Evolutionary conservation across 768 basidiomycete species (phyloP).

Genomic region (Termitomyces sp.): DNA sequence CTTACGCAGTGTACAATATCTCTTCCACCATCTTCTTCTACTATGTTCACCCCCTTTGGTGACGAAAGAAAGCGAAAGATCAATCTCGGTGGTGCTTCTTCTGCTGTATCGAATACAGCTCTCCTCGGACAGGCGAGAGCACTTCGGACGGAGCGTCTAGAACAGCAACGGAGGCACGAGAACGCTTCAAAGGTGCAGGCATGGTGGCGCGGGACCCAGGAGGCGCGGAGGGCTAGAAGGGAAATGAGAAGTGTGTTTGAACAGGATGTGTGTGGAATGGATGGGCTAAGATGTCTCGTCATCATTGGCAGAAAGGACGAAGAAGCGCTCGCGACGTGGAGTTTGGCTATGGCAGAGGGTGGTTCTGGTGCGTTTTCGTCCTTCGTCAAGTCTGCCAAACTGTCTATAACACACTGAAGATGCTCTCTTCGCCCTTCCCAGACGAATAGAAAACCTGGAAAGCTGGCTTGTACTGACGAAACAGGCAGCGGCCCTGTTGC

Average conservation of each 20-base stretch:
- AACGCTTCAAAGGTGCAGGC: constrained; percentile 58
- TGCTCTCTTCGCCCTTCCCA: constrained; percentile 31
- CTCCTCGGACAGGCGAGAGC: constrained; percentile 61
- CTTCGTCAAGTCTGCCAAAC: background rate
- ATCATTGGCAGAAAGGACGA: constrained; percentile 49
- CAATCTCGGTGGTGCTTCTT: constrained; percentile 65
- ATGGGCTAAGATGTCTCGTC: constrained; percentile 59
- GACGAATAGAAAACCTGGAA: constrained; percentile 24
- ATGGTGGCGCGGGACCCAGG: constrained; percentile 56
- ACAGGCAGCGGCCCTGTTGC: constrained; percentile 40
- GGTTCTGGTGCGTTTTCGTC: constrained; percentile 22
- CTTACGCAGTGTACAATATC: background rate
- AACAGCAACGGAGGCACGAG: constrained; percentile 49
- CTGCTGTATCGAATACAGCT: constrained; percentile 43
- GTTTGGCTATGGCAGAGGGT: constrained; percentile 24
- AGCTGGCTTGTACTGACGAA: constrained; percentile 63
- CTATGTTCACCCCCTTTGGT: background rate
- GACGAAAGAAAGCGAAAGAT: constrained; percentile 48
- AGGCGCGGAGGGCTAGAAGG: constrained; percentile 32
- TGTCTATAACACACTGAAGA: constrained; percentile 20
- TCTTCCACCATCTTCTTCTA: background rate
- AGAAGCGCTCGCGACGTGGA: constrained; percentile 41
- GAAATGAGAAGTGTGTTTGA: constrained; percentile 47
- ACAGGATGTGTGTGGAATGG: constrained; percentile 44
- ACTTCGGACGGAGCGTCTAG: constrained; percentile 51